Evolutionary conservation across 1,284 basidiomycete species (phyloP), one percentile per base, ranked within the genome.

Genomic region (Apiotrichum gracile): DNA sequence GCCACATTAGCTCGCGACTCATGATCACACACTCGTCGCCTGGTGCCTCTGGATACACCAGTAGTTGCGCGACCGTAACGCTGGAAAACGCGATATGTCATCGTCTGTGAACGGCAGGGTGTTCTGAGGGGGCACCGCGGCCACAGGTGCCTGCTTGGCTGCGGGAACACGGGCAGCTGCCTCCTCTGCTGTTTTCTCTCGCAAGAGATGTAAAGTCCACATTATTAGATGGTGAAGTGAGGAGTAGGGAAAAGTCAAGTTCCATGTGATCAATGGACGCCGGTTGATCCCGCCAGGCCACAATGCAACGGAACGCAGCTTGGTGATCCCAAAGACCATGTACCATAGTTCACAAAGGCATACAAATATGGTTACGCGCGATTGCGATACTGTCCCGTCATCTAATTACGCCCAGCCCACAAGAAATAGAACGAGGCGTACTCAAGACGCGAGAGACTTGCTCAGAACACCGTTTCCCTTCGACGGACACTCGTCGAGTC

Each of bases 391-490:
- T 70, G 66, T 70, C 51, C 54, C 67, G 63, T 49, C 35, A 52
- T 70, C 68, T 66, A 70, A 70, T 70, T 70, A 68, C 68, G 67
- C 68, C 67, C 57, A 47, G 60, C 60, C 67, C 67, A 68, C 68
- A 21, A 37, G 17, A 49, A 27, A 27, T 41, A 62, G 67, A 67
- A 57, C 54, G 35, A 64, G 66, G 68, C 68, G 68, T 68, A 70
- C 68, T 70, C 68, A 70, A 70, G 68, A 70, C 61, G 47, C 63
- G 67, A 50, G 38, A 45, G 39, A 31, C 41, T 58, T 31, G n/a
- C 12, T 62, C 56, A 51, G 21, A 29, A 41, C 58, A 60, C 55
- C 47, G 46, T 57, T 60, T 57, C 52, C 54, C n/a, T n/a, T n/a
- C n/a, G n/a, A n/a, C n/a, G n/a, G n/a, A n/a, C n/a, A n/a, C 12